Evolutionary conservation across 331 rosid species (phyloP), one percentile per base, ranked within the genome.

Genomic region (Dryas integrifolia): DNA sequence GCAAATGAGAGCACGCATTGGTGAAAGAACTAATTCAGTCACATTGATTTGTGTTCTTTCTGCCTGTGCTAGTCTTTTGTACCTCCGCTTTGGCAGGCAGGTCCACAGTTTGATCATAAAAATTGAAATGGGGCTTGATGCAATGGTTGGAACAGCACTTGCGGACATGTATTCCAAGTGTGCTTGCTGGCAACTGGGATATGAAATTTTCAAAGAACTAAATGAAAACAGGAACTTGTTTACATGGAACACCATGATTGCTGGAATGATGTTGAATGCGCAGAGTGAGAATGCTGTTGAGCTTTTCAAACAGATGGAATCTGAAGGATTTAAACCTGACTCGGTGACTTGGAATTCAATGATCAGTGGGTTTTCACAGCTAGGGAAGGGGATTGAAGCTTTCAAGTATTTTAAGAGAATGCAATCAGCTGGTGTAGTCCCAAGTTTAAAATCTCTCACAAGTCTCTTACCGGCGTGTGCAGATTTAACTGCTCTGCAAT

Each of bases 281-380:
- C 86, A 83, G 72, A 35, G 79, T 70, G 89, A 83, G 72, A 77
- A 46, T 62, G 89, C 92, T 1, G 76, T 85, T 58, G 74, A 69
- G 41, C 64, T 92, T 57, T 88, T 92, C 71, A 66, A 76, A 65
- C 67, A 67, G 70, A 38, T 88, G 65, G 79, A 76, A 68, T 46
- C 49, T 47, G 86, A 85, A 67, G 88, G 83, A 59, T 16, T 89
- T 57, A 61, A 73, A 60, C 88, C 92, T 38, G 95, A 92, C 88
- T 82, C 89, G 43, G 89, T 86, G 24, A 92, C 89, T 3, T 90
- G 98, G 95, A 90, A 85, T 76, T 82, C 90, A 10, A 82, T 92
- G 87, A 86, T 90, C 12, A 69, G 75, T 67, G 98, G 91, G 48
- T 82, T 89, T 67, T 82, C 89, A 13, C 85, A 84, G 80, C 67